Evolutionary conservation across 2,329 filamentous ascomycete genomes (phyloP).

Genomic region (Escovopsis weberi): DNA sequence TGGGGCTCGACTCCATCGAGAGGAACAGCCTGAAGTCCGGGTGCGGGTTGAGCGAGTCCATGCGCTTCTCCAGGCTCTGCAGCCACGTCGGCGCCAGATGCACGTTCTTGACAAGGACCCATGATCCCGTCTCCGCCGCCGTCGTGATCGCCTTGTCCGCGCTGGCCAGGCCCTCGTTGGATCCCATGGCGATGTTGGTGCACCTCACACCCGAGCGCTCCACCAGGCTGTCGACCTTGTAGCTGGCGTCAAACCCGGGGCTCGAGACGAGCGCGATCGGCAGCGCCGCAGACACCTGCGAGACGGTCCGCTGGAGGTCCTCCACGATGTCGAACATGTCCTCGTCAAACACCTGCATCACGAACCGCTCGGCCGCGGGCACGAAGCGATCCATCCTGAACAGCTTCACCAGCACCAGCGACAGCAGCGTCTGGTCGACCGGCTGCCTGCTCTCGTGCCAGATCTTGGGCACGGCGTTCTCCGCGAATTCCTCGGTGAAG

Average conservation of each 20-base stretch:
- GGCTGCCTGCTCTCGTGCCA: conserved; percentile 51
- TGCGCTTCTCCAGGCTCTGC: conserved; percentile 90
- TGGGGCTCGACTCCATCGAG: conserved; percentile 93
- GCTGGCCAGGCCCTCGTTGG: conserved; percentile 80
- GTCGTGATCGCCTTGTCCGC: conserved; percentile 93
- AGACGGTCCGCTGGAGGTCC: conserved; percentile 73
- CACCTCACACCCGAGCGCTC: conserved; percentile 70
- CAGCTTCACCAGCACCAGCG: conserved; percentile 82
- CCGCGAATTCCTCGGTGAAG: conserved; percentile 71
- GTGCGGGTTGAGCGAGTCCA: conserved; percentile 90
- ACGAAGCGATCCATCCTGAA: conserved; percentile 94
- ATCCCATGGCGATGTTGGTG: conserved; percentile 98
- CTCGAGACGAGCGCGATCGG: conserved; percentile 89
- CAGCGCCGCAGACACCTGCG: conserved; percentile 67
- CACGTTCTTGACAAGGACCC: conserved; percentile 98
- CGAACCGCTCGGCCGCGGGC: conserved; percentile 82
- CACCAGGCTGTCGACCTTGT: conserved; percentile 94
- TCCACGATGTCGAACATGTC: conserved; percentile 72
- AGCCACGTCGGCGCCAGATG: conserved; percentile 93
- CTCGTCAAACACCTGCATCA: conserved; percentile 68
- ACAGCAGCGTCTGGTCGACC: conserved; percentile 63
- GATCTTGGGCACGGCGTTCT: conserved; percentile 64
- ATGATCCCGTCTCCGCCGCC: conserved; percentile 79
- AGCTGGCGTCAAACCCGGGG: conserved; percentile 93
- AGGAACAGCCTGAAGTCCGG: conserved; percentile 87